Evolutionary conservation across 1,284 basidiomycete species (phyloP).

Genomic region (Thelephora terrestris): DNA sequence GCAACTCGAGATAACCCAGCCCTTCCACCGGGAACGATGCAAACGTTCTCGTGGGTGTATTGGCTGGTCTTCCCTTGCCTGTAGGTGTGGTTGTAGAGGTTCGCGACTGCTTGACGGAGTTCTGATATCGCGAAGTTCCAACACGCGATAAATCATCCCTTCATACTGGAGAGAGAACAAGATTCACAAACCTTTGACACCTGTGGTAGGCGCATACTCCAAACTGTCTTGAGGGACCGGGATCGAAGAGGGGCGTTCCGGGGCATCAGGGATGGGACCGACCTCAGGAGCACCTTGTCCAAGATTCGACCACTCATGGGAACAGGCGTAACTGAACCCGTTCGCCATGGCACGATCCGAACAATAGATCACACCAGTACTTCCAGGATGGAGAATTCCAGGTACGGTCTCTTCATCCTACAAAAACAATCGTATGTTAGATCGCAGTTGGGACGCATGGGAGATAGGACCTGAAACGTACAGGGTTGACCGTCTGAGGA

Average conservation of each 20-base stretch:
- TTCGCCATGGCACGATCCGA: conserved; percentile 84
- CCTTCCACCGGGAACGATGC: conserved; percentile 86
- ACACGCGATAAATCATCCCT: conserved; percentile 15
- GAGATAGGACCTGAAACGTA: conserved; percentile 21
- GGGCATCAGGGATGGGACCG: conserved; percentile 71
- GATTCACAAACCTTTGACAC: conserved; percentile 57
- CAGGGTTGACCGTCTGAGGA: conserved; percentile 62
- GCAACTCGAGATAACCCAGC: conserved; percentile 85
- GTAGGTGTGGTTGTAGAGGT: conserved; percentile 84
- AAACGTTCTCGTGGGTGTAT: conserved; percentile 87
- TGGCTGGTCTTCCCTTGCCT: conserved; percentile 70
- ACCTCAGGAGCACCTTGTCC: conserved; percentile 88
- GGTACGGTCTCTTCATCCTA: conserved; percentile 78
- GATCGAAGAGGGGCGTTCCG: conserved; percentile 55
- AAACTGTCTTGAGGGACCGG: conserved; percentile 63
- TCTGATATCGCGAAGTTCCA: conserved; percentile 11
- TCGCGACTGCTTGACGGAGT: conserved; percentile 67
- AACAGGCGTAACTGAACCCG: conserved; percentile 71
- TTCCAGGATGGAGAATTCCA: conserved; percentile 70
- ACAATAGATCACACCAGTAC: conserved; percentile 79
- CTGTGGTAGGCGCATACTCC: conserved; percentile 91
- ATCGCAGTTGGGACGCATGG: not conserved
- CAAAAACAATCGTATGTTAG: not conserved
- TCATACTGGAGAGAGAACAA: not conserved
- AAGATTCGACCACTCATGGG: conserved; percentile 77